These are phyloP conservation scores for Yarrowia yakushimensis DNA, from an alignment of 805 yeast genomes.

Conservation along the genomic window DNA sequence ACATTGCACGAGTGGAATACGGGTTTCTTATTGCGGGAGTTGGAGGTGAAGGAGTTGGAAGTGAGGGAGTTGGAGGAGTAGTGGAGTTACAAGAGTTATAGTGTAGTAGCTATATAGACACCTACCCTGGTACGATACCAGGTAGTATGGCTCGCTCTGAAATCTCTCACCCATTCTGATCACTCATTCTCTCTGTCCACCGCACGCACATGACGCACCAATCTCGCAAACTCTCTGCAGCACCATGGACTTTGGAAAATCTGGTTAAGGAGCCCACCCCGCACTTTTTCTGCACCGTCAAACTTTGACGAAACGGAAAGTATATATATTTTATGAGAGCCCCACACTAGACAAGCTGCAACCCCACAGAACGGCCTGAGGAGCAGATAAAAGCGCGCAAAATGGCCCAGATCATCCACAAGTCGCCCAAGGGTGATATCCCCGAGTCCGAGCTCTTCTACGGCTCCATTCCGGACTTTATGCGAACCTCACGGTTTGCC, in stretches of 20 bases:
- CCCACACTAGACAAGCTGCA: background rate
- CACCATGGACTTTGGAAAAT: background rate
- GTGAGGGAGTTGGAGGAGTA: no score
- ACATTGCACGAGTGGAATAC: no score
- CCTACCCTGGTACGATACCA: no score
- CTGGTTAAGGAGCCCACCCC: conserved; percentile 7
- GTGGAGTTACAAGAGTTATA: no score
- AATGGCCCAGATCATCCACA: conserved; percentile 19
- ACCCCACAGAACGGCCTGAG: background rate
- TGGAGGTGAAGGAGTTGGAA: no score
- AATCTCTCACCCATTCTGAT: no score
- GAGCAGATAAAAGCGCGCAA: background rate
- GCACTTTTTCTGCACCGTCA: background rate
- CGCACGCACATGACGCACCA: no score
- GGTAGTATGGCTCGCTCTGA: no score
- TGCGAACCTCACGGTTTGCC: conserved; percentile 8
- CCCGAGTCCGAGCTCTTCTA: conserved; percentile 19
- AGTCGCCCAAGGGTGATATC: background rate
- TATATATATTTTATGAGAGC: background rate
- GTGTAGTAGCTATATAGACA: no score
- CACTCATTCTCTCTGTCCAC: no score
- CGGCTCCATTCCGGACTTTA: conserved; percentile 25
- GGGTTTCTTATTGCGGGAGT: no score
- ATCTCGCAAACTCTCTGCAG: background rate
- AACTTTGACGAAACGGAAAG: background rate